Base-by-base conservation (phyloP, 176 grass and related monocot species). In the Musa itinerans region DNA sequence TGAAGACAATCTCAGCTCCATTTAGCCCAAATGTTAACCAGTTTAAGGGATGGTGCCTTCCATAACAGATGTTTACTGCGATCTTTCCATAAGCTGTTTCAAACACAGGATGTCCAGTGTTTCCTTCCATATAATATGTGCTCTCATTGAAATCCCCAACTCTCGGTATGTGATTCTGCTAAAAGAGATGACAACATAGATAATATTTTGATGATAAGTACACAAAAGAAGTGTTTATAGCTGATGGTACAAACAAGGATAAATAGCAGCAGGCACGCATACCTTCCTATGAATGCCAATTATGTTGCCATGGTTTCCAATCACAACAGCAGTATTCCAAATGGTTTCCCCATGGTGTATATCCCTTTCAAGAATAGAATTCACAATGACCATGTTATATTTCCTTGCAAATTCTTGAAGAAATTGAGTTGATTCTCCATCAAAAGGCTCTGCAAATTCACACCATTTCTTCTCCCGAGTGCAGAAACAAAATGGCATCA, bases 131-230 rank as follows among this genome's bases (percentile, higher is more conserved):
- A 71, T 99, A 99, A 65, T 99, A 99, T 2, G 90, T 99, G 79
- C 95, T 99, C 84, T 99, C 95, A 76, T 99, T 99, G 65, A 99
- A 99, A 87, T 99, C 95, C 8, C 95, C 95, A 62, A 94, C 95
- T 86, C 95, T 89, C 29, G 90, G 95, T 81, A 99, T 99, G 84
- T 99, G 95, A 84, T 94, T 99, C 90, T 99, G 65, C 80, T 53
- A 62, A 77, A 49, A 26, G 29, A 34, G 29, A 34, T 34, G 29
- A 34, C 3, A 34, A 34, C 4, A 34, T 34, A 34, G 29, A 34
- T 34, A 34, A 34, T 34, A 34, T 34, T 34, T 34, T 3, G 0
- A 34, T 2, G 3, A 34, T 34, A 34, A 34, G 2, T 34, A 34
- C 29, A 34, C 29, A 34, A 34, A 34, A 34, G 29, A 34, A 34